These are phyloP conservation scores for Tetradesmus obliquus DNA, from an alignment of 139 green algal genomes.

Conservation along the genomic window DNA sequence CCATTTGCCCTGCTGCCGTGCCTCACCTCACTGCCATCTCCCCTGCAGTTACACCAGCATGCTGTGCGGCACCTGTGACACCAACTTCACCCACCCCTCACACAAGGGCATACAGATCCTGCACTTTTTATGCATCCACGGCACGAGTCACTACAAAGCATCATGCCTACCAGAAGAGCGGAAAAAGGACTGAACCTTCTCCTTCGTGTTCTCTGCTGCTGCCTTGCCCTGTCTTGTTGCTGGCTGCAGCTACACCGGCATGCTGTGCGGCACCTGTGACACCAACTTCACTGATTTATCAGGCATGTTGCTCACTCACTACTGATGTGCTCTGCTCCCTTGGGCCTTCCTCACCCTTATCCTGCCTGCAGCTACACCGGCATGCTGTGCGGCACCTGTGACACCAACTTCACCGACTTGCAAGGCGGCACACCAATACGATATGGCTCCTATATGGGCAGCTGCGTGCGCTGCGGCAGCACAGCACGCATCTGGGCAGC, in stretches of 20 bases:
- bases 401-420: neutral
- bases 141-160: no score
- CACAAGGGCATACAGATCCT: no score
- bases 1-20: no score
- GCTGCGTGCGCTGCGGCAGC: neutral
- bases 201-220: no score
- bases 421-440: neutral
- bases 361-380: neutral
- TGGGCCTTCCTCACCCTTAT: no score
- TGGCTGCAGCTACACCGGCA: constrained; percentile 5
- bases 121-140: no score
- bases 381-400: constrained; percentile 2
- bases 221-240: no score
- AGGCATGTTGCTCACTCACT: neutral
- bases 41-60: neutral
- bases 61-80: neutral
- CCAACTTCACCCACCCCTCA: no score
- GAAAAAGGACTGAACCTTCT: no score
- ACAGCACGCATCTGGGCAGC: neutral
- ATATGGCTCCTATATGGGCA: neutral
- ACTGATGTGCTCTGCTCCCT: no score
- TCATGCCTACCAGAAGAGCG: no score
- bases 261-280: neutral
- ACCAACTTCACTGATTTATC: neutral
- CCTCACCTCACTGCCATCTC: neutral